These are phyloP conservation scores for Tranzscheliella williamsii DNA, from an alignment of 1,284 basidiomycete genomes.

Conservation along the genomic window DNA sequence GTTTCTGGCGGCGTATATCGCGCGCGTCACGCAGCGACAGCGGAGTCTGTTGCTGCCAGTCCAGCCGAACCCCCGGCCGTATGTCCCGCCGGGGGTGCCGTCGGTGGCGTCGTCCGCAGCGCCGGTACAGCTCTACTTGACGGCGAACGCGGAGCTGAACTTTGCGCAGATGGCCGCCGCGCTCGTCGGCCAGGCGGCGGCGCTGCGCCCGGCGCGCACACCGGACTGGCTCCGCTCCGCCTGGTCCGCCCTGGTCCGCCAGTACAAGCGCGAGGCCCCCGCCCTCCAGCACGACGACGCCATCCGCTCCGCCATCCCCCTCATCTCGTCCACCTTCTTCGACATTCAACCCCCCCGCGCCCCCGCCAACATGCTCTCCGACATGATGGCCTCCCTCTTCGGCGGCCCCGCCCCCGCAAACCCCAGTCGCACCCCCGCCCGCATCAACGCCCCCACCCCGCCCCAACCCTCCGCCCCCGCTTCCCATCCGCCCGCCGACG, in stretches of 20 bases:
- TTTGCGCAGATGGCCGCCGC: conserved; percentile 54
- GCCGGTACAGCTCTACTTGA: conserved; percentile 41
- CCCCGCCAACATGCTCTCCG: conserved; percentile 39
- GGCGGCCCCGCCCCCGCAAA: conserved; percentile 10
- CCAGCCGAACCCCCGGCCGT: conserved; percentile 55
- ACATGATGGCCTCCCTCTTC: conserved; percentile 50
- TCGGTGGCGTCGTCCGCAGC: conserved; percentile 5
- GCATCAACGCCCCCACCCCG: neutral
- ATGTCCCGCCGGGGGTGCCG: conserved; percentile 37
- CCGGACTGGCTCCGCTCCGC: conserved; percentile 33
- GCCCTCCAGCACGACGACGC: conserved; percentile 30
- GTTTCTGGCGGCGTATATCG: conserved; percentile 44
- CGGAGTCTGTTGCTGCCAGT: conserved; percentile 52
- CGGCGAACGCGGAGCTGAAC: conserved; percentile 54
- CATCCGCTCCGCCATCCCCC: conserved; percentile 18
- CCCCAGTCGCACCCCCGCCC: neutral
- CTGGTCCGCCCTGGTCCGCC: conserved; percentile 34
- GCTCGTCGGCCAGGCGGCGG: conserved; percentile 18
- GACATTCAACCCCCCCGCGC: conserved; percentile 26
- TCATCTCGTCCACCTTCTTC: conserved; percentile 35
- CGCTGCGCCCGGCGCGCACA: neutral
- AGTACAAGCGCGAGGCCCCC: conserved; percentile 43
- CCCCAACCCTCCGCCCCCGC: neutral
- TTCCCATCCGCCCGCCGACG: conserved; percentile 4
- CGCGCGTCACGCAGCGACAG: conserved; percentile 24